Base-by-base conservation (phyloP, 2,329 filamentous ascomycete species). In the Hymenoscyphus linearis region DNA sequence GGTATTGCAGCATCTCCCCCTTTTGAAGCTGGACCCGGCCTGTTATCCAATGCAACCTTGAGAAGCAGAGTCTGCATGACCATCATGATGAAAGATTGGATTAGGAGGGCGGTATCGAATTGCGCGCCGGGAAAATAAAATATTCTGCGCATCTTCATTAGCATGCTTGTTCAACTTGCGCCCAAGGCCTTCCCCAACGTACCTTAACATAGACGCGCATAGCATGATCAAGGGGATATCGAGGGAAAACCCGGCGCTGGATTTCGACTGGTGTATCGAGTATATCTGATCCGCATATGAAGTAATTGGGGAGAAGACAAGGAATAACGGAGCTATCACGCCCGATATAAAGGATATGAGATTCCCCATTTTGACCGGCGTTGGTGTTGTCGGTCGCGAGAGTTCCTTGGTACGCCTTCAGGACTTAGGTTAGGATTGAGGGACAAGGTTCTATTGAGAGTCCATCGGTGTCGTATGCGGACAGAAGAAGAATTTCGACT, bases 141-240 rank as follows among this genome's bases (percentile, higher is more conserved):
- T 69, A 89, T 82, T 73, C 85, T 87, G 72, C 27, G 50, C 16
- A 27, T 31, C 7, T 53, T 26, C 25, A 25, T 57, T 26, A 57
- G 25, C 18, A 47, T 47, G 16, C 2, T n/a, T 16, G 52, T 27
- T 54, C 10, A 16, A 25, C 26, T n/a, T 13, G 55, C 35, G 25
- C 18, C 55, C 50, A 18, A 4, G 16, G 10, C 50, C 50, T 31
- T 31, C 7, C 16, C 10, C 44, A 25, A 62, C 76, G 54, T 71
- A 88, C 84, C 85, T 85, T 60, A 88, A 76, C 59, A 89, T 76
- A 3, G 85, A 89, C 31, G 86, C 85, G 59, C 88, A 80, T 57
- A 89, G 82, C 86, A 89, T 89, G 64, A 89, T 89, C 61, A 89
- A 76, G 35, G 86, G 86, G 52, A 88, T 89, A 69, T 89, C 86